Conservation (phyloP, 2,329 filamentous ascomycete species). For the Botrytis fragariae region DNA sequence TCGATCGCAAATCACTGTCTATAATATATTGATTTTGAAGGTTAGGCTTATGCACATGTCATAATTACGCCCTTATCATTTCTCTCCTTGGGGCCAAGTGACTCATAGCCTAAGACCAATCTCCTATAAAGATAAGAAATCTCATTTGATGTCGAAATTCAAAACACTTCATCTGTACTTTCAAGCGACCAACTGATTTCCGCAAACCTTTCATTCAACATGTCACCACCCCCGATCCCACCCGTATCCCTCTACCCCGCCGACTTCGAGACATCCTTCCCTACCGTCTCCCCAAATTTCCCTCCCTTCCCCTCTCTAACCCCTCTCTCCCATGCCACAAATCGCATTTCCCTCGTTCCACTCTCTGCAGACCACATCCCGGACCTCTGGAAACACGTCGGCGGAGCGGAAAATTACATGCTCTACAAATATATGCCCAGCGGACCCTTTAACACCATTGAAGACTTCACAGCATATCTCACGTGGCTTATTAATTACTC, state of each 20-base stretch:
- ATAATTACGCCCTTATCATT: background rate
- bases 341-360: constrained; percentile 27
- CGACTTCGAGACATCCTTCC: constrained; percentile 2
- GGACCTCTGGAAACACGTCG: constrained; percentile 28
- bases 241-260: constrained; percentile 2
- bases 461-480: constrained; percentile 37
- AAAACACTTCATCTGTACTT: background rate
- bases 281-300: background rate
- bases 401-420: constrained; percentile 25
- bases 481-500: background rate
- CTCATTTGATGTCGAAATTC: background rate
- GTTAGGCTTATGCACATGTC: background rate
- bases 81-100: background rate
- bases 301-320: constrained; percentile 8
- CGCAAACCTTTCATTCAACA: background rate
- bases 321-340: constrained; percentile 17
- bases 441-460: constrained; percentile 39
- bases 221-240: background rate
- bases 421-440: constrained; percentile 46
- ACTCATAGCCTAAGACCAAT: background rate
- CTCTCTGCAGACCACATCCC: constrained; percentile 25
- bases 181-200: background rate
- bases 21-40: background rate
- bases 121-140: background rate
- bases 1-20: background rate